Evolutionary conservation across 2,329 filamentous ascomycete genomes (phyloP).

Genomic region (Diaporthe helianthi): DNA sequence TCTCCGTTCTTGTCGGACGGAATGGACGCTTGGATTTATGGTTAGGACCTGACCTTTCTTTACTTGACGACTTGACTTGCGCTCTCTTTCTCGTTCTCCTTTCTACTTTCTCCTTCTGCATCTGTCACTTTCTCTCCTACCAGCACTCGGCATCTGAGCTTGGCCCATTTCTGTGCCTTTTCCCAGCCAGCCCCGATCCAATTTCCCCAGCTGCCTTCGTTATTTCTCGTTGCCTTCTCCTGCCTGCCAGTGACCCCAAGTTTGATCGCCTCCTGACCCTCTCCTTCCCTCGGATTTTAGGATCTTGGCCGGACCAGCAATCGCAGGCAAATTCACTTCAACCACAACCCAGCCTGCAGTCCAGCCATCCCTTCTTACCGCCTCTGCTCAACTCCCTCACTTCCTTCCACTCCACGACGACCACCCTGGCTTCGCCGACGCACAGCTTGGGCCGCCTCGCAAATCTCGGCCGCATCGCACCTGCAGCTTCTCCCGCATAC

Average conservation of each 20-base stretch:
- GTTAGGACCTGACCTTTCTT: slow-evolving; percentile 18
- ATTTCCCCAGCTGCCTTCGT: slow-evolving; percentile 6
- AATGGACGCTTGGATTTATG: slow-evolving; percentile 26
- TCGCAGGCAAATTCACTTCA: background rate
- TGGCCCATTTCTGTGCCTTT: background rate
- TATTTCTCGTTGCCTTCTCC: slow-evolving; percentile 3
- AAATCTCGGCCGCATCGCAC: background rate
- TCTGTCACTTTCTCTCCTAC: background rate
- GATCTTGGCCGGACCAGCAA: slow-evolving; percentile 20
- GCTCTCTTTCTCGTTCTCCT: background rate
- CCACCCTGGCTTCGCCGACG: background rate
- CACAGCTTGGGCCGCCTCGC: background rate
- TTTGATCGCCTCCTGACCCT: slow-evolving; percentile 21
- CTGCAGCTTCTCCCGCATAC: background rate
- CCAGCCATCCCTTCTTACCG: slow-evolving; percentile 13
- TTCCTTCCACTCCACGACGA: slow-evolving; percentile 11
- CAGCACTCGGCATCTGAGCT: background rate
- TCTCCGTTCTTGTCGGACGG: slow-evolving; percentile 21
- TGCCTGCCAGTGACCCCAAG: background rate
- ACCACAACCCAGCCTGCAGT: background rate
- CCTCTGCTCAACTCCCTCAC: slow-evolving; percentile 8
- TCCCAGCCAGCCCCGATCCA: background rate
- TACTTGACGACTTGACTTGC: background rate
- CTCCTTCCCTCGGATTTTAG: slow-evolving; percentile 19
- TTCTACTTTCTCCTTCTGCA: too few species aligned